Conservation (phyloP, 2,329 filamentous ascomycete genomes). For the Claviceps citrina region DNA sequence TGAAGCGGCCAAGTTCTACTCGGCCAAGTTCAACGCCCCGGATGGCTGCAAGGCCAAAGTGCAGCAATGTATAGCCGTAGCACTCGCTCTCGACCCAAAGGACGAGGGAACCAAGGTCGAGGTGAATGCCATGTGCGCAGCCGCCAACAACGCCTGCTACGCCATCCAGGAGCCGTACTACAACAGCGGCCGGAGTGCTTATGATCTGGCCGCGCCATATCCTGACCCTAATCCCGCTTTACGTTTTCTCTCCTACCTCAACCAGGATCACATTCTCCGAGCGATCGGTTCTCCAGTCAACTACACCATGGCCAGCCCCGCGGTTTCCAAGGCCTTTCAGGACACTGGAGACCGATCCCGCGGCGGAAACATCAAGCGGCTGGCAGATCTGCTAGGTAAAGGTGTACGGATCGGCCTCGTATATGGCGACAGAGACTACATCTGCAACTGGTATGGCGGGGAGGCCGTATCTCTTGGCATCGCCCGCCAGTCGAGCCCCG, state of each 20-base stretch:
- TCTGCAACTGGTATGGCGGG: constrained; percentile 58
- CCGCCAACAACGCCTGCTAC: constrained; percentile 28
- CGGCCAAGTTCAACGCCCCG: constrained; percentile 14
- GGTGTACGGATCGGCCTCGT: constrained; percentile 57
- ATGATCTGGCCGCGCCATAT: constrained; percentile 43
- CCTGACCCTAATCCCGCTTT: constrained; percentile 47
- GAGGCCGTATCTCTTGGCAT: constrained; percentile 54
- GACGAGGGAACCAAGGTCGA: constrained; percentile 23
- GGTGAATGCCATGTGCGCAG: constrained; percentile 33
- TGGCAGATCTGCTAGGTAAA: constrained; percentile 43
- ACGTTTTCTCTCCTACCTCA: constrained; percentile 50
- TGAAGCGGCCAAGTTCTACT: constrained; percentile 33
- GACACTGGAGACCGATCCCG: constrained; percentile 47
- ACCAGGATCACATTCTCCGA: constrained; percentile 38
- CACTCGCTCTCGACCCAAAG: constrained; percentile 22
- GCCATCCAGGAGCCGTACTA: constrained; percentile 44
- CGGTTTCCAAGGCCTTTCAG: constrained; percentile 31
- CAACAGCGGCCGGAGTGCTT: constrained; percentile 37
- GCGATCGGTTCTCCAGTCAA: constrained; percentile 49
- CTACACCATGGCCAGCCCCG: constrained; percentile 34
- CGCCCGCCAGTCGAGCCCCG: constrained; percentile 29
- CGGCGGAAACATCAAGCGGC: constrained; percentile 40
- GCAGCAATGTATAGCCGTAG: constrained; percentile 32
- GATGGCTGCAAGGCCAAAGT: constrained; percentile 40
- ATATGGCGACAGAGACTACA: constrained; percentile 50